phyloP scores from a whole-genome alignment of 176 grass and related monocot species.

The Neostapfia colusana region DNA sequence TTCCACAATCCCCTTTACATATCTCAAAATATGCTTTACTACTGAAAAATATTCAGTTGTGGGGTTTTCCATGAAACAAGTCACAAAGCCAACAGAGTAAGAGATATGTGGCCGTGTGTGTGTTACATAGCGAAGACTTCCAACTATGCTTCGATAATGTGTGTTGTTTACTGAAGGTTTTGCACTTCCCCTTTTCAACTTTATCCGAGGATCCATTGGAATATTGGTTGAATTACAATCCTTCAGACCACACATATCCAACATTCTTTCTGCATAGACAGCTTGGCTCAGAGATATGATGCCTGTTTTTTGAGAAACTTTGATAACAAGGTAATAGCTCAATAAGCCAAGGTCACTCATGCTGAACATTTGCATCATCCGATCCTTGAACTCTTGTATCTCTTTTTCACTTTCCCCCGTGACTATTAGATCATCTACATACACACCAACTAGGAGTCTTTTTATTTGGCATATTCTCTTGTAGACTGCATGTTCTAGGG shows the following conservation, averaged over 20 bases:
- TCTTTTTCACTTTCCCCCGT: too few relatives aligned
- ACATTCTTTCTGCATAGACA: not conserved
- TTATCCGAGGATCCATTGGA: too few relatives aligned
- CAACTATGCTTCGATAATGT: too few relatives aligned
- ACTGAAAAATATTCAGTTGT: not conserved
- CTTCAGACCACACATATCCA: not conserved
- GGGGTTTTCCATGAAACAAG: not conserved
- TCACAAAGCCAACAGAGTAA: not conserved
- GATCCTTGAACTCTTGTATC: not conserved
- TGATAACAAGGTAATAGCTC: too few relatives aligned
- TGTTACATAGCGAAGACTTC: too few relatives aligned
- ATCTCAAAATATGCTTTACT: not conserved
- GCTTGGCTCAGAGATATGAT: too few relatives aligned
- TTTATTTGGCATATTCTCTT: not conserved
- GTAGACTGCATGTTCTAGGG: not conserved
- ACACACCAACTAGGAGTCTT: not conserved
- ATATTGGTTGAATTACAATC: not conserved
- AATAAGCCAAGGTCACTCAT: not conserved
- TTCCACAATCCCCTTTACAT: too few relatives aligned
- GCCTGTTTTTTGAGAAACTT: too few relatives aligned
- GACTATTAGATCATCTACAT: not conserved
- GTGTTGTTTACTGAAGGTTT: too few relatives aligned
- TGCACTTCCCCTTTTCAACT: too few relatives aligned
- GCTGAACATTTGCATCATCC: not conserved
- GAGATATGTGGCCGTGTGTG: not conserved